Conservation (phyloP, 345 rosid genomes). For the Brassica napus region DNA sequence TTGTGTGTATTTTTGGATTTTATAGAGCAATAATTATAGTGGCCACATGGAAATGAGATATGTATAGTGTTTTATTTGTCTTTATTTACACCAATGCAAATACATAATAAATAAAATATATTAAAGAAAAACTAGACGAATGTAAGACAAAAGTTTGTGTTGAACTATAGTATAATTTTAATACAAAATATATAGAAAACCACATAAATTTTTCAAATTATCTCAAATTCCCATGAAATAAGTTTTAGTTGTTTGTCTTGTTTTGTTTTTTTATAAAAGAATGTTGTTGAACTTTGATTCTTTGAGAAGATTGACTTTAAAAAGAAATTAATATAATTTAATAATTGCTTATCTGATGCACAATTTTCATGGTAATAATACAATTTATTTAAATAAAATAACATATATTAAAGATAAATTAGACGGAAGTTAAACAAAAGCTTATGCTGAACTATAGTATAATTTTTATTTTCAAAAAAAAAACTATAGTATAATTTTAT, state of each 20-base stretch:
- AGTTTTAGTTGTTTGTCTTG: neutral
- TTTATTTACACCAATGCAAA: conserved; percentile 8
- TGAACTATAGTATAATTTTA: neutral
- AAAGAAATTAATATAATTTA: neutral
- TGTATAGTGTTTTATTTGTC: conserved; percentile 29
- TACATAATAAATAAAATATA: neutral
- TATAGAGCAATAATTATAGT: conserved; percentile 29
- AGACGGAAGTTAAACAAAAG: conserved; percentile 6
- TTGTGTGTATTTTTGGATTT: conserved; percentile 17
- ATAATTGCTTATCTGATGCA: conserved; percentile 1
- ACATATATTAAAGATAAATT: neutral
- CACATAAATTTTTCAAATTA: neutral
- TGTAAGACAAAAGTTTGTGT: conserved; percentile 21
- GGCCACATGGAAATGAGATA: conserved; percentile 36
- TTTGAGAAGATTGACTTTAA: conserved; percentile 13
- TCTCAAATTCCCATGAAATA: conserved; percentile 17
- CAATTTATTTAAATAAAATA: neutral
- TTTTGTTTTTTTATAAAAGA: neutral
- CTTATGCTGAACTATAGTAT: conserved; percentile 6
- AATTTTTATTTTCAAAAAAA: neutral
- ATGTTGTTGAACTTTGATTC: neutral
- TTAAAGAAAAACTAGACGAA: conserved; percentile 1
- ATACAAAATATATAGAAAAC: neutral
- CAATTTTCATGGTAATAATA: conserved; percentile 5
- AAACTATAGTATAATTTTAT: no score